Percentiles rank a stretch among this genome's conserved stretches.
Evolutionary conservation across 345 rosid species (phyloP).

Genomic region (Brassica juncea): DNA sequence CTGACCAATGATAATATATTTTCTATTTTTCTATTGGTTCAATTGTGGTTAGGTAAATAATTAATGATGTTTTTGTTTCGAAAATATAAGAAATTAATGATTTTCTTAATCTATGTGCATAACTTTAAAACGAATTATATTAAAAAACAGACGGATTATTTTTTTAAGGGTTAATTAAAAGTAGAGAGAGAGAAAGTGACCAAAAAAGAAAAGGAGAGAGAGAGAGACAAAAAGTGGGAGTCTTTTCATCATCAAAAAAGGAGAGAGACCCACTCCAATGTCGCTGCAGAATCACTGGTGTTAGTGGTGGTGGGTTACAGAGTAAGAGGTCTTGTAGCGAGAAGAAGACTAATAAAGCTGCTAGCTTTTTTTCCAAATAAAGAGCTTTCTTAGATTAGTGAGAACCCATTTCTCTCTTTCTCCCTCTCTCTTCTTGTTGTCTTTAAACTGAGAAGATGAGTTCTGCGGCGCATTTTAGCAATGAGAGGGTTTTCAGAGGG

Average conservation of each 20-base stretch:
- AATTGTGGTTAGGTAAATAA: too few relatives aligned
- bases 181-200: constrained; percentile 30
- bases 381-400: constrained; percentile 11
- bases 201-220: constrained; percentile 13
- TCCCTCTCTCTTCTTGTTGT: constrained; percentile 16
- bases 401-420: constrained; percentile 13
- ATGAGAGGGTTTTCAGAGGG: constrained; percentile 31
- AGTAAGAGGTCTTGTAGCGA: constrained; percentile 13
- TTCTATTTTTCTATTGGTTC: too few relatives aligned
- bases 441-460: constrained; percentile 37
- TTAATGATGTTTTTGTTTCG: too few relatives aligned
- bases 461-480: constrained; percentile 44
- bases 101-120: too few relatives aligned
- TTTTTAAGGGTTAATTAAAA: constrained; percentile 28
- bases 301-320: constrained; percentile 38
- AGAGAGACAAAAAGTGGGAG: constrained; percentile 23
- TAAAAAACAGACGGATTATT: too few relatives aligned
- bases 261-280: constrained; percentile 47
- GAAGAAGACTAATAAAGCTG: constrained; percentile 33
- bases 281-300: constrained; percentile 39
- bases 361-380: constrained; percentile 34
- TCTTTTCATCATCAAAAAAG: constrained; percentile 37
- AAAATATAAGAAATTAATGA: too few relatives aligned
- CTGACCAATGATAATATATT: too few relatives aligned
- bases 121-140: too few relatives aligned